Evolutionary conservation across 495 filamentous ascomycete genomes (phyloP).

Genomic region (Immersiella caudata): DNA sequence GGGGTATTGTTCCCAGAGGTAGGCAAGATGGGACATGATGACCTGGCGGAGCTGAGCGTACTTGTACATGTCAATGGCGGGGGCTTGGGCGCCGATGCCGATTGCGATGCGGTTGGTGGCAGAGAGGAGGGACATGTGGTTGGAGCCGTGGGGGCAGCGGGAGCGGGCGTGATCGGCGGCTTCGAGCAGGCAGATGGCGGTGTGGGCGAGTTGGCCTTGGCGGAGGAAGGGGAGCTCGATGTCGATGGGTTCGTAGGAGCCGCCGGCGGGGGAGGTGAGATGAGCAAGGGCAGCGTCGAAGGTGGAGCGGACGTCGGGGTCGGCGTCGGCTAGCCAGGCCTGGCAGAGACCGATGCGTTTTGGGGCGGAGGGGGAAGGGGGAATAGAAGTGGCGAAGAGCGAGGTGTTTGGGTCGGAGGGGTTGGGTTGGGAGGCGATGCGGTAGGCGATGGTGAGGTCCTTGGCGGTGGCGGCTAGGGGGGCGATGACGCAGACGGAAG

Average conservation of each 20-base stretch:
- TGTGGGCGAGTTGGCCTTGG: constrained; percentile 76
- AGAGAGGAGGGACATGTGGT: constrained; percentile 52
- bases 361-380: constrained; percentile 45
- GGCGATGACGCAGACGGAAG: constrained; percentile 68
- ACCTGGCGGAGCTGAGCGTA: constrained; percentile 74
- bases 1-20: constrained; percentile 71
- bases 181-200: constrained; percentile 77
- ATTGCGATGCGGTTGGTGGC: constrained; percentile 76
- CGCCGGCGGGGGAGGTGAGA: constrained; percentile 53
- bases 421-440: constrained; percentile 71
- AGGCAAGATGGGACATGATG: constrained; percentile 80
- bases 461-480: constrained; percentile 77
- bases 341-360: constrained; percentile 70
- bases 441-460: constrained; percentile 83
- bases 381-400: constrained; percentile 44
- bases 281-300: constrained; percentile 64
- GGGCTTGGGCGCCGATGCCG: constrained; percentile 62
- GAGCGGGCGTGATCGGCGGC: constrained; percentile 48
- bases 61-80: constrained; percentile 68
- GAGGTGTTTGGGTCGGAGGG: constrained; percentile 48
- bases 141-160: constrained; percentile 27
- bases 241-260: constrained; percentile 66
- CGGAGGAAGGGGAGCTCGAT: constrained; percentile 76
- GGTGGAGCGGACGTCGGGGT: constrained; percentile 60
- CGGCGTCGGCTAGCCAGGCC: constrained; percentile 74